Percentiles rank a stretch among this genome's conserved stretches.
phyloP scores from a whole-genome alignment of 169 alveolate species.

The Eimeria sp. region DNA sequence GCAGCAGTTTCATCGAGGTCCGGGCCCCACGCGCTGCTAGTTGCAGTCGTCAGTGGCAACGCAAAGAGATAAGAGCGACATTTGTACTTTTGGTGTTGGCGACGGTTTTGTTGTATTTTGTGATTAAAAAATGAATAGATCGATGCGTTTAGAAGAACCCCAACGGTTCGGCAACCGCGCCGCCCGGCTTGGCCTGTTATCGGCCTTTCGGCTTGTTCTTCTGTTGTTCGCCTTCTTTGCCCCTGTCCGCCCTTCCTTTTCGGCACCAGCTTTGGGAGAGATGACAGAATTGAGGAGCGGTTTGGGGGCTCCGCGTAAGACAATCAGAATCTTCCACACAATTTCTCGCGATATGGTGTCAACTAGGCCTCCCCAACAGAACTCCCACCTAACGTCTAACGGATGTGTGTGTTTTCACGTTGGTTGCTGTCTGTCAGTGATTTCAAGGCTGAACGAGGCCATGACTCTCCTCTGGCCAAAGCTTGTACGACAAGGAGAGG shows the following conservation, averaged over 20 bases:
- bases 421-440: conserved; percentile 9
- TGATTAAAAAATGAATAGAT: background rate
- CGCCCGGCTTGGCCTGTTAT: background rate
- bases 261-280: background rate
- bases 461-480: conserved; percentile 25
- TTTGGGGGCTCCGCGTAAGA: conserved; percentile 19
- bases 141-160: background rate
- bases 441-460: conserved; percentile 33
- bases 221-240: conserved; percentile 4
- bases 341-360: background rate
- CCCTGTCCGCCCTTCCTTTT: background rate
- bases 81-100: too few relatives aligned
- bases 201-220: conserved; percentile 19
- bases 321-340: background rate
- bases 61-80: background rate
- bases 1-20: conserved; percentile 36
- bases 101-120: background rate
- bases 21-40: conserved; percentile 62
- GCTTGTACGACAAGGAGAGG: conserved; percentile 10
- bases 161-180: background rate
- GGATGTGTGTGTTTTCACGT: background rate
- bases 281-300: background rate
- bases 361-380: background rate
- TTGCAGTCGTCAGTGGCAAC: background rate
- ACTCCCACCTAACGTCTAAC: background rate